Evolutionary conservation across 768 basidiomycete genomes (phyloP), one percentile per base, ranked within the genome.

Genomic region (Chlorophyllum brunneum): DNA sequence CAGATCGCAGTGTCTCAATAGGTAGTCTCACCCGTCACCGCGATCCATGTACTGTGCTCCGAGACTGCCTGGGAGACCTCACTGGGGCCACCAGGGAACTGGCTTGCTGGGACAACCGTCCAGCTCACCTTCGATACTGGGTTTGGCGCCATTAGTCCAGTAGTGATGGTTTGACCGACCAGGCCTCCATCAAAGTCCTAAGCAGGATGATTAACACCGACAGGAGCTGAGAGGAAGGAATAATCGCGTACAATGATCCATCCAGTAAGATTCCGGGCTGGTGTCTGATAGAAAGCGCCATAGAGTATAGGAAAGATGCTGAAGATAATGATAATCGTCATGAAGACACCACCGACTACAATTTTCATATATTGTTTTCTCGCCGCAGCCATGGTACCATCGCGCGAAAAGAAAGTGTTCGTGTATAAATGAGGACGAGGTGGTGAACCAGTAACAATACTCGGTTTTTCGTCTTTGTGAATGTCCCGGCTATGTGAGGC

Each of bases 101-200:
- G 51, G 6, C 63, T 60, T 1, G 78, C 61, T 13, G 76, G 58
- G 1, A 75, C 54, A 1, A 71, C 59, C 5, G 63, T 61, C 82
- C 82, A 86, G 2, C 71, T 68, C 1, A 85, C 58, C 33, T 70
- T 68, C 7, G 69, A 61, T 9, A 41, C 15, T n/a, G 68, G 63
- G 0, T 64, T 60, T 7, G 51, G 50, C 11, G 53, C 61, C 16
- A 65, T 63, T 40, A 82, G 58, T 23, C 31, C 38, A 30, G 27
- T 38, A 62, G 0, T 67, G n/a, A 85, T 73, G 1, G 63, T 63
- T 43, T 72, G 67, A 5, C 84, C 83, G 4, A 86, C 67, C 16
- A 70, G 41, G 1, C 70, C 76, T 4, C 78, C 82, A 37, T 86
- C 84, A 55, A 84, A 84, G 58, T 86, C 82, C 82, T 85, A 37